Percentiles rank a stretch among this genome's conserved stretches.
Evolutionary conservation across 352 stramenopile genomes (phyloP).

Genomic region (Phytopythium aichiense): DNA sequence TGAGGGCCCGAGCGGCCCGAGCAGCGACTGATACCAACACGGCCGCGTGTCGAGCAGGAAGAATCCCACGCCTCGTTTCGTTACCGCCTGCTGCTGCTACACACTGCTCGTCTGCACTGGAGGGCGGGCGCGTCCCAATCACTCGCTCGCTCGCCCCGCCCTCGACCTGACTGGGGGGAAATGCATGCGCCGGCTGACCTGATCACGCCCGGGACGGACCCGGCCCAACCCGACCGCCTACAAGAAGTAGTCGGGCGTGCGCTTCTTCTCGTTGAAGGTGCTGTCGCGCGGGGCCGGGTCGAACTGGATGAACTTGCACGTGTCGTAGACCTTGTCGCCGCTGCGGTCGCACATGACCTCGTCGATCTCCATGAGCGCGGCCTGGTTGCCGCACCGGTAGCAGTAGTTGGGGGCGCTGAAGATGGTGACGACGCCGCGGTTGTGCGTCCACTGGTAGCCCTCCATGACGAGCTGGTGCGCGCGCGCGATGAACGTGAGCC

Average conservation of each 20-base stretch:
- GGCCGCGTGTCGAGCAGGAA: neutral
- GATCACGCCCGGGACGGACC: too few species aligned
- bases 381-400: conserved; percentile 96
- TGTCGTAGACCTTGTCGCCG: conserved; percentile 89
- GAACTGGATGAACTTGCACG: conserved; percentile 92
- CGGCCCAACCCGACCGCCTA: conserved; percentile 27
- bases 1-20: conserved; percentile 12
- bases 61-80: conserved; percentile 1
- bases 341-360: conserved; percentile 81
- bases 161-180: neutral
- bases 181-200: neutral
- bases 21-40: neutral
- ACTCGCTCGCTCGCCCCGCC: neutral
- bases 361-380: conserved; percentile 94
- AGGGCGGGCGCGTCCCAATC: neutral
- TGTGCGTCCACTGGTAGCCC: conserved; percentile 92
- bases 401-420: conserved; percentile 94
- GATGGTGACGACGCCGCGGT: conserved; percentile 90
- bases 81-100: conserved; percentile 2
- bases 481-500: conserved; percentile 82
- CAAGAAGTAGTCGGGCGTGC: conserved; percentile 91
- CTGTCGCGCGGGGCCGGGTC: conserved; percentile 87
- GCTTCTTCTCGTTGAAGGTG: conserved; percentile 91
- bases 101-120: neutral
- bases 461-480: conserved; percentile 93